Evolutionary conservation across 2,329 filamentous ascomycete species (phyloP).

Genomic region (Beauveria sp.): DNA sequence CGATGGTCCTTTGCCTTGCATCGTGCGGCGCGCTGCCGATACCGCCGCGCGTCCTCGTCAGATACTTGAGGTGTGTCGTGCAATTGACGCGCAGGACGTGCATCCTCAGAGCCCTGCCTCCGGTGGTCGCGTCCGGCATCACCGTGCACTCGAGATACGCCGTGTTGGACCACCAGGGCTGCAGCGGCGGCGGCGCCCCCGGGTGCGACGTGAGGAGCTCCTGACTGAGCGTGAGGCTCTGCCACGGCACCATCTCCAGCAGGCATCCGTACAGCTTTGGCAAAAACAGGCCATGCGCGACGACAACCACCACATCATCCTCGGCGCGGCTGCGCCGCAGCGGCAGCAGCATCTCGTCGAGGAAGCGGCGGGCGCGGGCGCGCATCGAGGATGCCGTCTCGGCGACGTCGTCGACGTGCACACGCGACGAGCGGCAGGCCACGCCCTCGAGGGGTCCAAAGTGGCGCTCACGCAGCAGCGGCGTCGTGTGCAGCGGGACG

Average conservation of each 20-base stretch:
- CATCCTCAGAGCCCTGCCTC: slow-evolving; percentile 15
- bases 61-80: slow-evolving; percentile 59
- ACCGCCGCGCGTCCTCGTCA: slow-evolving; percentile 75
- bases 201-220: neutral
- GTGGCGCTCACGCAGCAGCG: slow-evolving; percentile 59
- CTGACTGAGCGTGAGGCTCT: slow-evolving; percentile 1
- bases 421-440: slow-evolving; percentile 35
- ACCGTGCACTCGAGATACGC: slow-evolving; percentile 34
- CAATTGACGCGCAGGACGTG: slow-evolving; percentile 58
- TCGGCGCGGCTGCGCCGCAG: slow-evolving; percentile 22
- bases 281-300: slow-evolving; percentile 79
- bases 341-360: slow-evolving; percentile 53
- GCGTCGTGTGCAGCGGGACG: slow-evolving; percentile 24
- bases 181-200: slow-evolving; percentile 14
- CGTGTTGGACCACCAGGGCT: slow-evolving; percentile 45
- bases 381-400: slow-evolving; percentile 65
- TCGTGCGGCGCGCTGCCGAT: slow-evolving; percentile 75
- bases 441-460: slow-evolving; percentile 66
- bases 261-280: slow-evolving; percentile 55
- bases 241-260: slow-evolving; percentile 38
- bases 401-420: slow-evolving; percentile 37
- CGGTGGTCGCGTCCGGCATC: neutral
- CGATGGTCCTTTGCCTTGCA: slow-evolving; percentile 64
- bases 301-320: slow-evolving; percentile 47
- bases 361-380: slow-evolving; percentile 55